These are phyloP conservation scores for Sporothrix globosa DNA, from an alignment of 2,329 filamentous ascomycete species.

Conservation along the genomic window DNA sequence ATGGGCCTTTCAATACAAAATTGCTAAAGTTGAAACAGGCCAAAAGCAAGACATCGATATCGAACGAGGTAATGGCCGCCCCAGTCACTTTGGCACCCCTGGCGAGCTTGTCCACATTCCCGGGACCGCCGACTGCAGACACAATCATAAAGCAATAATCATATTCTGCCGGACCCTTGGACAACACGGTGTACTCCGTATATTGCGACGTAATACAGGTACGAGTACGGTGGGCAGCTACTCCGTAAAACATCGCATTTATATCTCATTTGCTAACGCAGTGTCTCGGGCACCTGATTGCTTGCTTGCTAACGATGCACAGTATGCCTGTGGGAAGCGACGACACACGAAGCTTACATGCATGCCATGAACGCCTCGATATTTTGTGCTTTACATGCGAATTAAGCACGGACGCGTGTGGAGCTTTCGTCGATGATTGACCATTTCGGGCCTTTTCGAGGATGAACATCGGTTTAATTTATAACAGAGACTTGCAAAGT, in stretches of 20 bases:
- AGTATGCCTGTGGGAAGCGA: neutral
- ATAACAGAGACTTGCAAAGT: neutral
- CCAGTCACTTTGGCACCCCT: neutral
- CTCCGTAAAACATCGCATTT: neutral
- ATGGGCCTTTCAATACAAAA: neutral
- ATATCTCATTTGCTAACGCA: neutral
- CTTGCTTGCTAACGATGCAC: neutral
- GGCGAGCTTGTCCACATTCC: neutral
- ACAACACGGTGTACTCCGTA: neutral
- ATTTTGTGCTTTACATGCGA: neutral
- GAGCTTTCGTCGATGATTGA: neutral
- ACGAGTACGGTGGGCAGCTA: neutral
- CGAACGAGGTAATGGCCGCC: neutral
- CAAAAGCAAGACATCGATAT: neutral
- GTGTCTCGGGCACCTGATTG: neutral
- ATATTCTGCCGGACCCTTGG: neutral
- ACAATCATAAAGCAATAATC: neutral
- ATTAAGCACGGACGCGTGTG: neutral
- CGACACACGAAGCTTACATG: neutral
- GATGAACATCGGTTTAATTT: neutral
- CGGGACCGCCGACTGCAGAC: conserved; percentile 7
- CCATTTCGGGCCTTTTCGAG: neutral
- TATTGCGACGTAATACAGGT: neutral
- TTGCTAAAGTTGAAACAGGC: conserved; percentile 2
- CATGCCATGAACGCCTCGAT: neutral